These are phyloP conservation scores for Flaveria brownii DNA, from an alignment of 129 eudicot species.

Conservation along the genomic window DNA sequence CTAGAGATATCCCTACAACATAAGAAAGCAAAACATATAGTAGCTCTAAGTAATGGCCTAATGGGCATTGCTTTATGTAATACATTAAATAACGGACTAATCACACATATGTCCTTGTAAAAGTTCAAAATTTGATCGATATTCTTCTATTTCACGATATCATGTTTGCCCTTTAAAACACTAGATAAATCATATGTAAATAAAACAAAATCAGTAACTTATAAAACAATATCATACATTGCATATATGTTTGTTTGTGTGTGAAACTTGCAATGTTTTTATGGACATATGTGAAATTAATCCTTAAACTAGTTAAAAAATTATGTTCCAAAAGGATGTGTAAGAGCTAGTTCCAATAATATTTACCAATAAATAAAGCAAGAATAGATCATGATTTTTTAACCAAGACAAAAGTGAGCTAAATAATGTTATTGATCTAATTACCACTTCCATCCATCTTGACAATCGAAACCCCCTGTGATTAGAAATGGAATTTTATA, in stretches of 20 bases:
- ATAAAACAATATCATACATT: neutral
- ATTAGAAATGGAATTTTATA: constrained; percentile 3
- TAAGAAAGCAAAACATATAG: constrained; percentile 16
- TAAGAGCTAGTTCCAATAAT: neutral
- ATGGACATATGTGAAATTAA: neutral
- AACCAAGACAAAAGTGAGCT: too few relatives aligned
- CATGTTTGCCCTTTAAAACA: neutral
- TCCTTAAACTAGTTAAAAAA: neutral
- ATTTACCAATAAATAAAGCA: too few relatives aligned
- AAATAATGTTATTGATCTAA: neutral
- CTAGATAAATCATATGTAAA: neutral
- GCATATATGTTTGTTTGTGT: neutral
- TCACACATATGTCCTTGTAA: neutral
- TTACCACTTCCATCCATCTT: constrained; percentile 3
- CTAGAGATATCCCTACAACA: constrained; percentile 85
- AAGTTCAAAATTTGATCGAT: neutral
- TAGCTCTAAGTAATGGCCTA: constrained; percentile 4
- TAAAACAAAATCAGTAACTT: neutral
- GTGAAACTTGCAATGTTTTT: neutral
- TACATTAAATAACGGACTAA: constrained; percentile 9
- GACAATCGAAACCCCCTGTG: constrained; percentile 6
- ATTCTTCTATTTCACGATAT: constrained; percentile 1
- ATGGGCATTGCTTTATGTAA: neutral
- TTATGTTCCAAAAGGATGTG: neutral
- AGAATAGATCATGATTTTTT: too few relatives aligned